Base-by-base conservation (phyloP, 495 filamentous ascomycete genomes). In the Opeltia flavorubescens region DNA sequence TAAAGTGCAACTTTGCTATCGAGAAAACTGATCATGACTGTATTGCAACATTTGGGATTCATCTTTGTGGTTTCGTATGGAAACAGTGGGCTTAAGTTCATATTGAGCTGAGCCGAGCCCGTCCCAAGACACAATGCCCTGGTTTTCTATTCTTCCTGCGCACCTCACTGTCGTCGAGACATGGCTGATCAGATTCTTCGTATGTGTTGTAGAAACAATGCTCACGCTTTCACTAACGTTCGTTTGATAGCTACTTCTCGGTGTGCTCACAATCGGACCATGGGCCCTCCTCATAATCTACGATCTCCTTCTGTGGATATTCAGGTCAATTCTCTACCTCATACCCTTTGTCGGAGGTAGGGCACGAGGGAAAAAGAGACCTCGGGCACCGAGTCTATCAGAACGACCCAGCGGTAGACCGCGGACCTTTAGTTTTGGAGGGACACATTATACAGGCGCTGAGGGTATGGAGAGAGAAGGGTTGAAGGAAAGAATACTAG, bases 251-350 rank as follows among this genome's bases (percentile, higher is more conserved):
- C 55, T 86, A 13, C 51, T 86, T 40, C 69, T 85, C 42, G 79
- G 71, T 24, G 53, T 78, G 26, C 53, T 84, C 23, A 78, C 73
- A 5, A 76, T 87, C 46, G 68, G 71, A 11, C 83, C 83, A 3
- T 86, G 82, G 80, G 56, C 72, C 1, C 57, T 75, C 0, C 59
- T 86, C 27, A 58, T 88, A 43, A 40, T 82, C 44, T 83, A 85
- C 62, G 83, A 88, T 53, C 59, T 80, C 18, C 51, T 73, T 23
- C 66, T 86, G 15, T 88, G 84, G 54, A 43, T 81, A 25, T 76
- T 71, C 55, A 77, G 81, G 26, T 65, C 73, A 23, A 50, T 71
- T 5, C 61, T 66, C 26, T 78, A 78, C 59, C 71, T 82, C 45
- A 55, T 83, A 1, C 81, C 81, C 1, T 58, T 67, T 34, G 50